These are phyloP conservation scores for Mucor mucedo DNA, from an alignment of 371 early-diverging fungal species.

Conservation along the genomic window DNA sequence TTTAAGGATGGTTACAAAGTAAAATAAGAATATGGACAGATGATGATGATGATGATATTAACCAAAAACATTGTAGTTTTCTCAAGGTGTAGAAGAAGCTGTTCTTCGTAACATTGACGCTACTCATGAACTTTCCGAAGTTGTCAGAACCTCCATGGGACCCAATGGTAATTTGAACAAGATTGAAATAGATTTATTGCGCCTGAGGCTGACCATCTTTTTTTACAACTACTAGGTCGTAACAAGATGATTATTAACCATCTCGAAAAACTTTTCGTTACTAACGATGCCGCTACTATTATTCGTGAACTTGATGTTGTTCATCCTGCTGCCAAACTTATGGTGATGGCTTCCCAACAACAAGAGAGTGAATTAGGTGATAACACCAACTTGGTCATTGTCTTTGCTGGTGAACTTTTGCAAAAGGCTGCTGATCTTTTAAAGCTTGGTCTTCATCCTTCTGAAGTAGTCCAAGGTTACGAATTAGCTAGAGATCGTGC, in stretches of 20 bases:
- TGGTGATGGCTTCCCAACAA: slow-evolving; percentile 97
- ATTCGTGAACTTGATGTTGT: slow-evolving; percentile 97
- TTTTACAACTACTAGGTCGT: slow-evolving; percentile 68
- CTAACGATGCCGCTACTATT: slow-evolving; percentile 99
- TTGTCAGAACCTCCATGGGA: slow-evolving; percentile 93
- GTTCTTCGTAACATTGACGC: slow-evolving; percentile 95
- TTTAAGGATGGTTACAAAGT: slow-evolving; percentile 98
- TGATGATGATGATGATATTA: not conserved
- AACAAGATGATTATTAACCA: slow-evolving; percentile 99
- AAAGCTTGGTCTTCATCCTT: slow-evolving; percentile 93
- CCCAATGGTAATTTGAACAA: slow-evolving; percentile 81
- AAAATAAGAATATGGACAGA: slow-evolving; percentile 8
- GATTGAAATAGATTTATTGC: not conserved
- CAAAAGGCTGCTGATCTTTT: slow-evolving; percentile 92
- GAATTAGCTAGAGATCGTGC: slow-evolving; percentile 89
- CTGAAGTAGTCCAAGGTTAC: slow-evolving; percentile 94
- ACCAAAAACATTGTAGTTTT: slow-evolving; percentile 63
- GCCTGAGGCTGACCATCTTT: not conserved
- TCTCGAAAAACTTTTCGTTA: slow-evolving; percentile 97
- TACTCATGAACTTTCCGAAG: slow-evolving; percentile 88
- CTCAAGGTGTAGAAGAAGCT: slow-evolving; percentile 97
- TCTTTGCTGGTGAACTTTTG: slow-evolving; percentile 94
- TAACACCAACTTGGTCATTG: slow-evolving; percentile 93
- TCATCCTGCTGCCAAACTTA: slow-evolving; percentile 98
- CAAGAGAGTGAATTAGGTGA: slow-evolving; percentile 98